Percentiles rank a stretch among this genome's conserved stretches.
Conservation (phyloP, 306 rosid species). For the Cyclanthera cordifolia region DNA sequence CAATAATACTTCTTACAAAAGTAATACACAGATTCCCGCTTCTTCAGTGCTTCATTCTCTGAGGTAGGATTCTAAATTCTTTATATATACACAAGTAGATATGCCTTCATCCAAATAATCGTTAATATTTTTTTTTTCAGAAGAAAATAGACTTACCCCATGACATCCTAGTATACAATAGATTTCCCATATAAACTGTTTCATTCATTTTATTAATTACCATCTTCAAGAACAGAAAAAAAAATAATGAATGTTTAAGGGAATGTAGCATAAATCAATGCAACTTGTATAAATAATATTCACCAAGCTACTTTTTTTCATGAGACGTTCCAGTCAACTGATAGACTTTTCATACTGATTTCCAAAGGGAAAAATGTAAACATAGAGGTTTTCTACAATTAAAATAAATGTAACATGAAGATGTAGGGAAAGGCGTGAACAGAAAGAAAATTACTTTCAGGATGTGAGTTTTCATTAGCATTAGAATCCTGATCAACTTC, state of each 20-base stretch:
- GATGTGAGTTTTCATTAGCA: conserved; percentile 48
- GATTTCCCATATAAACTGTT: background rate
- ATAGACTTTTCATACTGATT: background rate
- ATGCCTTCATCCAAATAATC: background rate
- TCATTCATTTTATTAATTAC: background rate
- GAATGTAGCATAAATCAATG: background rate
- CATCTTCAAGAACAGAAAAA: background rate
- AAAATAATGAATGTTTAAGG: background rate
- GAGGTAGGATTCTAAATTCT: background rate
- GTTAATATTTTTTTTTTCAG: background rate
- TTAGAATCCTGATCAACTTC: conserved; percentile 60
- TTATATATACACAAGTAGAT: too few relatives aligned
- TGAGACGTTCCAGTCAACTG: background rate
- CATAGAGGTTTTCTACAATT: background rate
- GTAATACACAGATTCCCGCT: background rate
- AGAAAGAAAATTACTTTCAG: conserved; percentile 53
- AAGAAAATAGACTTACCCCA: background rate
- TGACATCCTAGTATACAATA: background rate
- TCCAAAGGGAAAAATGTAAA: background rate
- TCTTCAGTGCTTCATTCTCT: background rate
- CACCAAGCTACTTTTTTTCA: background rate
- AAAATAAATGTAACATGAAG: background rate
- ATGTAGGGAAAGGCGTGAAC: background rate
- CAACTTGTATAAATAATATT: background rate
- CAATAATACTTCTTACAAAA: background rate